Evolutionary conservation across 208 protist genomes (phyloP).

Genomic region (Wallacemonas sp.): DNA sequence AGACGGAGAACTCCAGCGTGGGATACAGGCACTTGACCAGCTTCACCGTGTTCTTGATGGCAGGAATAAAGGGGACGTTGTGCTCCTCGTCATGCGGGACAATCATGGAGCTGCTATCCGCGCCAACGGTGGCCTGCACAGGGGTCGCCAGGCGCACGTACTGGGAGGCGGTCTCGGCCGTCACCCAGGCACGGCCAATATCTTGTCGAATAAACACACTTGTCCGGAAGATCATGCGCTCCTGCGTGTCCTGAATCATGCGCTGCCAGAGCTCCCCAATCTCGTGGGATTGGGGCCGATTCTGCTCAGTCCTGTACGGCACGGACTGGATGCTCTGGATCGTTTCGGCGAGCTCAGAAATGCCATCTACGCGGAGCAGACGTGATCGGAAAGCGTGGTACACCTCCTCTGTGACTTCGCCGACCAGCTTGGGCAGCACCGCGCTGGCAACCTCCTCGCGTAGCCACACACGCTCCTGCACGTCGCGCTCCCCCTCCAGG

Average conservation of each 20-base stretch:
- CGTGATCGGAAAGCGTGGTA: slow-evolving; percentile 83
- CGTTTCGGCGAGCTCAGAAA: slow-evolving; percentile 66
- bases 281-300: slow-evolving; percentile 32
- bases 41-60: slow-evolving; percentile 54
- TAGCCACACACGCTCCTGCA: slow-evolving; percentile 77
- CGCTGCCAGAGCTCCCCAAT: slow-evolving; percentile 56
- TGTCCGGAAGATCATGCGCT: slow-evolving; percentile 81
- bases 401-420: slow-evolving; percentile 62
- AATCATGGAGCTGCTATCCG: too few relatives aligned
- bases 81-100: not conserved
- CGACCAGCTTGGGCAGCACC: slow-evolving; percentile 57
- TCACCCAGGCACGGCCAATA: slow-evolving; percentile 42
- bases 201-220: slow-evolving; percentile 72
- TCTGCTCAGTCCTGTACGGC: not conserved
- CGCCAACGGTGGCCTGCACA: too few relatives aligned
- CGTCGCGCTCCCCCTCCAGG: slow-evolving; percentile 44
- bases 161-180: slow-evolving; percentile 32
- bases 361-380: slow-evolving; percentile 72
- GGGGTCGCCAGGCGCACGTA: slow-evolving; percentile 31
- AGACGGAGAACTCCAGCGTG: slow-evolving; percentile 81
- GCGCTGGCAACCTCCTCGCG: slow-evolving; percentile 61
- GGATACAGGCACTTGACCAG: slow-evolving; percentile 78
- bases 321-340: slow-evolving; percentile 72
- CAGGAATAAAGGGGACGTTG: slow-evolving; percentile 45
- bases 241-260: slow-evolving; percentile 89